These are phyloP conservation scores for Sedum album DNA, from an alignment of 164 flowering plant genomes.

Conservation along the genomic window DNA sequence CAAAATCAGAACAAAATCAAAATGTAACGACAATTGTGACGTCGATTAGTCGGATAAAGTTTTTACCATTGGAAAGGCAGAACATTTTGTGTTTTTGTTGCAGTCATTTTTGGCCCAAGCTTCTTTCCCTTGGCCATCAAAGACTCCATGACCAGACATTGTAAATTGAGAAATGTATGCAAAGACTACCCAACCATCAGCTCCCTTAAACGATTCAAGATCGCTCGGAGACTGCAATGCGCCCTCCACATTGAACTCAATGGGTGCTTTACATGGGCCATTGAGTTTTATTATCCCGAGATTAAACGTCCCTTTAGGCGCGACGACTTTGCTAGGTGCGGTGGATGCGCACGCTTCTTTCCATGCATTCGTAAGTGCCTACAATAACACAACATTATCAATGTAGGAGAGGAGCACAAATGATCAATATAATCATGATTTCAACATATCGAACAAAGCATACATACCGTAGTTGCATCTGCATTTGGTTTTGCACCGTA, in stretches of 20 bases:
- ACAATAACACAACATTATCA: no score
- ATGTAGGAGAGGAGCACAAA: no score
- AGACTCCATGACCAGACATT: slow-evolving; percentile 26
- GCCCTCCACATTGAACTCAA: slow-evolving; percentile 15
- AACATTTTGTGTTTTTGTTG: slow-evolving; percentile 16
- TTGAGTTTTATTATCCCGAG: slow-evolving; percentile 1
- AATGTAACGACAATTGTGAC: not conserved
- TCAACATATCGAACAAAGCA: no score
- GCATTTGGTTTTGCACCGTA: no score
- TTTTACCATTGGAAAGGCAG: slow-evolving; percentile 15
- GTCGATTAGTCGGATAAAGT: not conserved
- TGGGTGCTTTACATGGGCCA: not conserved
- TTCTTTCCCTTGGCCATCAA: slow-evolving; percentile 28
- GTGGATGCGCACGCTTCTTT: slow-evolving; percentile 27
- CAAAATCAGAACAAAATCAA: no score
- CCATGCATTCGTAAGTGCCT: slow-evolving; percentile 30
- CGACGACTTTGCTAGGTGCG: slow-evolving; percentile 14
- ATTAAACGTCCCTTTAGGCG: slow-evolving; percentile 26
- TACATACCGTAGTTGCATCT: no score
- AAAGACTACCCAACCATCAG: slow-evolving; percentile 26
- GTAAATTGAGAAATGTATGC: slow-evolving; percentile 16
- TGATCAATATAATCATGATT: no score
- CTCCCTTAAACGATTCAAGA: not conserved
- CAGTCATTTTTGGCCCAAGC: slow-evolving; percentile 30
- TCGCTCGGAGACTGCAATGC: slow-evolving; percentile 18